Percentiles rank a stretch among this genome's conserved stretches.
phyloP scores from a whole-genome alignment of 352 stramenopile genomes.

The Salisapilia sapeloensis region DNA sequence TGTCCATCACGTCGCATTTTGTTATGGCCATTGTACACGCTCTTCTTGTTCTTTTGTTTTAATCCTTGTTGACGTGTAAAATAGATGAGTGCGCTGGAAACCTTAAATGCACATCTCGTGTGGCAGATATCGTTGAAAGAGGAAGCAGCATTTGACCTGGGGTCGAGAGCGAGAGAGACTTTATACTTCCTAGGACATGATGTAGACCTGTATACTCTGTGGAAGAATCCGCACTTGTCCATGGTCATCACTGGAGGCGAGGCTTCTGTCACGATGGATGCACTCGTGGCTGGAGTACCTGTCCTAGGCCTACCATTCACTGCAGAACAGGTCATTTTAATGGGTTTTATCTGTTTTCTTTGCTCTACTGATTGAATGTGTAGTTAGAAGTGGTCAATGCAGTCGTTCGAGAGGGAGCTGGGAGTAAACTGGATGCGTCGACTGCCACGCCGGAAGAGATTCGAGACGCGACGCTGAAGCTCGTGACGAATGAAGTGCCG shows the following conservation, averaged over 20 bases:
- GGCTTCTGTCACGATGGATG: conserved; percentile 36
- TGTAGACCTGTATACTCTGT: conserved; percentile 25
- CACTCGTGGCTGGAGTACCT: conserved; percentile 34
- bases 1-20: conserved; percentile 29
- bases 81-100: conserved; percentile 40
- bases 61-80: neutral
- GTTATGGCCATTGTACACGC: conserved; percentile 28
- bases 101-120: conserved; percentile 23
- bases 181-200: conserved; percentile 33
- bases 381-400: conserved; percentile 49
- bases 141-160: conserved; percentile 36
- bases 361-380: neutral
- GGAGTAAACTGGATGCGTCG: conserved; percentile 14
- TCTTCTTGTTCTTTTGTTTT: neutral
- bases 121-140: conserved; percentile 42
- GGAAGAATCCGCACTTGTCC: conserved; percentile 13
- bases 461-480: conserved; percentile 10
- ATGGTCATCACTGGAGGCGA: conserved; percentile 41
- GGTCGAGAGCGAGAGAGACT: conserved; percentile 16
- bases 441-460: conserved; percentile 18
- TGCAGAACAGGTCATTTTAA: conserved; percentile 35
- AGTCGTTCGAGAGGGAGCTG: conserved; percentile 32
- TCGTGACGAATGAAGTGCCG: conserved; percentile 23
- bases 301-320: conserved; percentile 57
- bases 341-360: neutral